phyloP scores from a whole-genome alignment of 805 yeast genomes.

The Grigorovia yakushimaensis region DNA sequence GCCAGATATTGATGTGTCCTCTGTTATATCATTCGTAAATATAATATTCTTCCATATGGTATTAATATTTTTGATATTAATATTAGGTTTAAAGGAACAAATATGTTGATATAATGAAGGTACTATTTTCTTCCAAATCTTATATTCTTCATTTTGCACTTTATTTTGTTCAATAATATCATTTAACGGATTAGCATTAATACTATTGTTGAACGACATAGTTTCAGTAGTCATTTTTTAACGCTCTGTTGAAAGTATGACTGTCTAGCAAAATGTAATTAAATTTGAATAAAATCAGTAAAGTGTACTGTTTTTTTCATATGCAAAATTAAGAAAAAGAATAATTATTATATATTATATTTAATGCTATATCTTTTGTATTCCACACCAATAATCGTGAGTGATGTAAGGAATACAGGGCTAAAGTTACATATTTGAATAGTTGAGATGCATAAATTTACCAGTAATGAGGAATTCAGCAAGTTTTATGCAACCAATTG shows the following conservation, averaged over 20 bases:
- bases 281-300: too few species aligned
- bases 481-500: not conserved
- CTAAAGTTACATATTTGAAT: too few species aligned
- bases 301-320: too few species aligned
- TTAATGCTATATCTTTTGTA: too few species aligned
- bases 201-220: not conserved
- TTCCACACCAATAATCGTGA: too few species aligned
- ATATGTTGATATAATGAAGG: slow-evolving; percentile 53
- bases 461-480: too few species aligned
- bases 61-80: slow-evolving; percentile 6
- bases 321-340: too few species aligned
- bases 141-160: slow-evolving; percentile 64
- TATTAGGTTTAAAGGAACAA: slow-evolving; percentile 30
- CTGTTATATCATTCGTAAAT: slow-evolving; percentile 19
- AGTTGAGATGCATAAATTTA: too few species aligned
- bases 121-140: slow-evolving; percentile 74
- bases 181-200: not conserved
- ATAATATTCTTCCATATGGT: slow-evolving; percentile 15
- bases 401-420: too few species aligned
- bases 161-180: slow-evolving; percentile 28
- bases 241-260: too few species aligned
- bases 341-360: too few species aligned
- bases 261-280: too few species aligned
- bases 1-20: slow-evolving; percentile 20
- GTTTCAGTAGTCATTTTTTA: not conserved